A percentile compares a stretch with the other conserved stretches of the same genome.
Conservation (phyloP, 495 filamentous ascomycete species). For the Polyplosphaeria fusca region DNA sequence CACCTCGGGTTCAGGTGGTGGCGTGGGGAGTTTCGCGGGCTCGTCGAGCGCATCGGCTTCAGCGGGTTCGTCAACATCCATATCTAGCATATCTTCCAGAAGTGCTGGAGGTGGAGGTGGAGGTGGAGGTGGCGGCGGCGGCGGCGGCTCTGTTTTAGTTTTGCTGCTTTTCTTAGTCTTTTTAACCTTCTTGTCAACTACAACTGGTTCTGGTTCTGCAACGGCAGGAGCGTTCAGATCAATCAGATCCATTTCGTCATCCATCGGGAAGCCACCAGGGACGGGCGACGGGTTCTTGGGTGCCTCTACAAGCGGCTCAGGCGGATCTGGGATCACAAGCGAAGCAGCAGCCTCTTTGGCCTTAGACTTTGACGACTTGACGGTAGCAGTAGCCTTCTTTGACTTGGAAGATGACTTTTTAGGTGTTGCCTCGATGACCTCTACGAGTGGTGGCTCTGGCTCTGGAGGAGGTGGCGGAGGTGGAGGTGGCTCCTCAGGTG, state of each 20-base stretch:
- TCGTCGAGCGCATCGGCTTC: slow-evolving; percentile 17
- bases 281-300: slow-evolving; percentile 37
- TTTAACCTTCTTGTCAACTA: slow-evolving; percentile 21
- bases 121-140: slow-evolving; percentile 26
- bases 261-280: slow-evolving; percentile 43
- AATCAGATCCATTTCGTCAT: slow-evolving; percentile 36
- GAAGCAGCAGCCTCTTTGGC: slow-evolving; percentile 20
- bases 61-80: slow-evolving; percentile 1
- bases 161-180: slow-evolving; percentile 27
- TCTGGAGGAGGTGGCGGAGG: slow-evolving; percentile 29
- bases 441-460: slow-evolving; percentile 29
- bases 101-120: slow-evolving; percentile 22
- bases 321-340: slow-evolving; percentile 27
- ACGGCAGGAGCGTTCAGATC: slow-evolving; percentile 27
- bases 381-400: slow-evolving; percentile 14
- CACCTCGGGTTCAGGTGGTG: slow-evolving; percentile 49
- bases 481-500: slow-evolving; percentile 20
- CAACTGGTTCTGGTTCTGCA: slow-evolving; percentile 10
- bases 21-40: slow-evolving; percentile 47
- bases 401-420: slow-evolving; percentile 32
- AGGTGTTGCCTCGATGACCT: slow-evolving; percentile 32
- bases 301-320: slow-evolving; percentile 20
- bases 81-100: slow-evolving; percentile 22
- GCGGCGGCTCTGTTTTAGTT: slow-evolving; percentile 25
- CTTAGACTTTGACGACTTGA: slow-evolving; percentile 28